Evolutionary conservation across 2,329 filamentous ascomycete species (phyloP).

Genomic region (Neodidymelliopsis sp.): DNA sequence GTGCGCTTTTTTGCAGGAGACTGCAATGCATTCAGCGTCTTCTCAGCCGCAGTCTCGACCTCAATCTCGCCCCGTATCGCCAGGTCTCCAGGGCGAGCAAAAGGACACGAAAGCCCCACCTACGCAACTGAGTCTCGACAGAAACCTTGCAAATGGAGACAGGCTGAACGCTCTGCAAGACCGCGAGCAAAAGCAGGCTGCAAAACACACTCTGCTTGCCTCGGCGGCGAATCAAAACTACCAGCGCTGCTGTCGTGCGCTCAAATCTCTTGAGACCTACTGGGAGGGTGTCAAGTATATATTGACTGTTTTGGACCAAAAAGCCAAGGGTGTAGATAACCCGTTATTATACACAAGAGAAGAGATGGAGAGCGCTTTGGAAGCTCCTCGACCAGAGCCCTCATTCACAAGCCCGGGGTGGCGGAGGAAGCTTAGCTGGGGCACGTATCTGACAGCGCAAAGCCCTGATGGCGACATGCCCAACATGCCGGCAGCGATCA

Average conservation of each 20-base stretch:
- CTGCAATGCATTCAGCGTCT: constrained; percentile 71
- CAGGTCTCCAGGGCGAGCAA: constrained; percentile 5
- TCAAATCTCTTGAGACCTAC: constrained; percentile 81
- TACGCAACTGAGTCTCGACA: constrained; percentile 7
- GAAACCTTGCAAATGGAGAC: constrained; percentile 20
- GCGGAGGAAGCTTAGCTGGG: constrained; percentile 57
- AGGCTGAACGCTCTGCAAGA: constrained; percentile 26
- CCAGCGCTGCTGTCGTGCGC: constrained; percentile 82
- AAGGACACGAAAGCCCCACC: constrained; percentile 4
- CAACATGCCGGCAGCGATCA: constrained; percentile 43
- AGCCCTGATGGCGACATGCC: constrained; percentile 38
- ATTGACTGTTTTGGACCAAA: constrained; percentile 83
- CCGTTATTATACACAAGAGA: constrained; percentile 71
- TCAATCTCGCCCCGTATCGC: constrained; percentile 11
- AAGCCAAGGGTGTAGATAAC: constrained; percentile 85
- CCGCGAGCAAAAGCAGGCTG: constrained; percentile 54
- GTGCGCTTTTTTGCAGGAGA: constrained; percentile 87
- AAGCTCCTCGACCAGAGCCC: constrained; percentile 60
- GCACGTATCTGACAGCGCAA: constrained; percentile 50
- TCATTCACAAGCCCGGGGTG: constrained; percentile 61
- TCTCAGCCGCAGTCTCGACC: constrained; percentile 70
- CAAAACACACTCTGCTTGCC: constrained; percentile 77
- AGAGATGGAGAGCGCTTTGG: constrained; percentile 76
- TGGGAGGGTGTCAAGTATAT: constrained; percentile 91
- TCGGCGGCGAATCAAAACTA: constrained; percentile 88